Base-by-base conservation (phyloP, 768 basidiomycete genomes). In the Termitomyces sp. region DNA sequence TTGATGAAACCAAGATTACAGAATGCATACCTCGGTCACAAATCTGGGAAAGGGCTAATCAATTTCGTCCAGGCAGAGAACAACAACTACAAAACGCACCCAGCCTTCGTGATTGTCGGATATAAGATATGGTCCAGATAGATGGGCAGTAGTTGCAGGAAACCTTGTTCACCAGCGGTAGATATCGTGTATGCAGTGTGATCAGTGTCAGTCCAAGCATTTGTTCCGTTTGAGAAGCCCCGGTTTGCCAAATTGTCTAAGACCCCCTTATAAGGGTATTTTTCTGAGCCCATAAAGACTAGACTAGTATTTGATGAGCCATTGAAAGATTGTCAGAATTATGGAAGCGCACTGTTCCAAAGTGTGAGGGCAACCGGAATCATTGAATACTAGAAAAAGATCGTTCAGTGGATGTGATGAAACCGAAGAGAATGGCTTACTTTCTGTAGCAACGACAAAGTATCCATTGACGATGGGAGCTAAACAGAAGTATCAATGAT, bases 71-170 rank as follows among this genome's bases (percentile, higher is more conserved):
- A 42, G 22, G 15, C 22, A 6, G 11, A 34, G 46, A 31, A 37
- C 24, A 2, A 27, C 16, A 20, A 61, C 55, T 58, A 65, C 49
- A 34, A 57, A 16, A 85, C 83, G 60, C 78, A 94, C 69, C 93
- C 91, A 57, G 89, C 85, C 61, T 94, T 82, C 9, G 93, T 93
- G 60, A 98, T 84, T 0, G 95, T 98, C 8, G 97, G 97, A 71
- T 97, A 96, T 37, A 99, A 81, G 57, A 99, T 91, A 70, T 99
- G 97, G 72, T 99, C 97, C 31, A 98, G 77, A 66, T 93, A 99
- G 65, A 98, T 88, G 20, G 91, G 90, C 30, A 93, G 77, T 8
- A 93, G 75, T 65, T 93, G 90, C 34, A 94, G 76, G 62, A 93
- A 91, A 7, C 97, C 97, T 67, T 96, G 91, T 59, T 89, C 87